Base-by-base conservation (phyloP, 306 rosid species). In the Cucurbita pepo region DNA sequence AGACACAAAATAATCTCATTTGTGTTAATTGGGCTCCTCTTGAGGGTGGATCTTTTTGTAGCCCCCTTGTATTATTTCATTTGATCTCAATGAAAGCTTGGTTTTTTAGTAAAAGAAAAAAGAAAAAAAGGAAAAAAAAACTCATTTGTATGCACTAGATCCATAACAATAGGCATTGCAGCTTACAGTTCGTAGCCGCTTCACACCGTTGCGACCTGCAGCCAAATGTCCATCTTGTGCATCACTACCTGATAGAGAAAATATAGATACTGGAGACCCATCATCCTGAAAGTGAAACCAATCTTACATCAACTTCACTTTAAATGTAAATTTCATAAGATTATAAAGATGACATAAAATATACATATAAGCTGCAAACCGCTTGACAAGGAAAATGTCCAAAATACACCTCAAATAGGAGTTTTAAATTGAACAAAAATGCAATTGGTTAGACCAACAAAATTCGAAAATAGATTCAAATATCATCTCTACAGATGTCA, bases 201-300 rank as follows among this genome's bases (percentile, higher is more conserved):
- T 94, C 65, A 94, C 97, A 19, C 98, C 98, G 37, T 90, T 94
- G 14, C 98, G 96, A 69, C 91, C 98, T 6, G 97, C 98, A 57
- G 87, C 91, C 77, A 94, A 79, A 82, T 90, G 96, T 16, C 96
- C 97, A 56, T 94, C 98, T 83, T 94, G 97, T 15, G 92, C 86
- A 82, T 78, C 90, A 77, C 87, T 90, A 19, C 98, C 98, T 5
- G 89, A 84, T 40, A 94, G 84, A 69, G 97, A 87, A 75, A 94
- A 94, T 47, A 94, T 79, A 4, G 98, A 90, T 11, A 94, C 98
- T 6, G 82, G 89, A 71, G 98, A 82, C 43, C 96, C 98, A 74
- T 90, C 97, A 74, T 94, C 98, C 98, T 94, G 86, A 69, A 54
- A 59, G 66, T 64, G 45, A 47, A 72, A 36, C 54, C 41, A 71